Evolutionary conservation across 768 basidiomycete species (phyloP).

Genomic region (Kwoniella mangroviensis): DNA sequence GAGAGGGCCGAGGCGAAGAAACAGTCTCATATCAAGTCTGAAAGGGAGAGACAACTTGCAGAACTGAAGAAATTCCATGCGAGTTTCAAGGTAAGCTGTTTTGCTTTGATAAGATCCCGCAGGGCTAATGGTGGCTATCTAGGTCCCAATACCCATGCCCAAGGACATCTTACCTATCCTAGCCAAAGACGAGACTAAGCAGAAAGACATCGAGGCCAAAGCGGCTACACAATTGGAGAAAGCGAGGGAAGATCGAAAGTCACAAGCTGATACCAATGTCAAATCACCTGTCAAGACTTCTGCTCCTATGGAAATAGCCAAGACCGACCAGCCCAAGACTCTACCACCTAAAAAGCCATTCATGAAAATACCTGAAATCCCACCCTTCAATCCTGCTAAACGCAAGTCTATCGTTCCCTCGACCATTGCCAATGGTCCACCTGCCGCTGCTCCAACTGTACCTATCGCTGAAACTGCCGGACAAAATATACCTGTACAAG

Average conservation of each 20-base stretch:
- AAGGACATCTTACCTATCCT: constrained; percentile 90
- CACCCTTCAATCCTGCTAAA: constrained; percentile 79
- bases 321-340: constrained; percentile 63
- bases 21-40: constrained; percentile 83
- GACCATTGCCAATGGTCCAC: neutral
- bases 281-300: constrained; percentile 23
- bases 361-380: constrained; percentile 88
- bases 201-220: constrained; percentile 67
- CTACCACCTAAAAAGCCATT: constrained; percentile 56
- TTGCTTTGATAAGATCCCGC: neutral
- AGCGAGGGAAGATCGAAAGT: constrained; percentile 50
- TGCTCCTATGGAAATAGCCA: constrained; percentile 26
- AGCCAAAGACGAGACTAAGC: constrained; percentile 91
- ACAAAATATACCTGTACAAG: constrained; percentile 33
- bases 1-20: constrained; percentile 88
- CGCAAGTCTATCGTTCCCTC: constrained; percentile 24
- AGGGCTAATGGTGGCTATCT: neutral
- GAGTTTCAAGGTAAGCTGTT: constrained; percentile 78
- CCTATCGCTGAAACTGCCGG: constrained; percentile 40
- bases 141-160: constrained; percentile 94
- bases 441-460: constrained; percentile 21
- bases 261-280: constrained; percentile 6
- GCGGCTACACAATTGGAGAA: constrained; percentile 66
- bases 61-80: constrained; percentile 92
- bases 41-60: constrained; percentile 92